Base-by-base conservation (phyloP, 2,329 filamentous ascomycete species). In the Aureobasidium leucospermi region DNA sequence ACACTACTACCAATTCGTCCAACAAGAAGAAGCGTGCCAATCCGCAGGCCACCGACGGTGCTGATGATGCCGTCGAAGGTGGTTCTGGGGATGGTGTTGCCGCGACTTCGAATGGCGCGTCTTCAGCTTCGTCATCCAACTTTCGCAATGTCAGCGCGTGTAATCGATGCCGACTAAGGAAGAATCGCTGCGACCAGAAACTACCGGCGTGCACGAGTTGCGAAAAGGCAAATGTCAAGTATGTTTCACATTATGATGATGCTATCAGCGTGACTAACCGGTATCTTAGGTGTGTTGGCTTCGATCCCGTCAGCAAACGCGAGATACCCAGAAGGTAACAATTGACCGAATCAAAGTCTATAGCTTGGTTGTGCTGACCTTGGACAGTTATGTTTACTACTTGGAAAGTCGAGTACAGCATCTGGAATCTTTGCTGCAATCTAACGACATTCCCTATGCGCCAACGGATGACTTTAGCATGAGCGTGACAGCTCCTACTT, bases 271-370 rank as follows among this genome's bases (percentile, higher is more conserved):
- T n/a, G 41, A 29, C 52, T 56, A 46, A 56, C 15, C 16, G 6
- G 8, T 36, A 23, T 23, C 7, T 15, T 8, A 59, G 58, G 32
- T 97, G 94, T 72, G 90, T 96, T 53, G 93, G 93, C 63, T 96
- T 96, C 73, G 93, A 97, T 71, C 92, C 93, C 36, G 96, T 96
- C 69, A 96, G 90, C 28, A 96, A 96, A 79, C 86, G 89, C 70
- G 91, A 96, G 75, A 96, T 97, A 61, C 93, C 93, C 52, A 84
- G 92, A 74, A 86, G 83, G 78, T 79, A 5, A 46, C 29, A 66
- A 10, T n/a, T 28, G 16, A 28, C 23, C 9, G 28, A 3, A 6
- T 42, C 13, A 13, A n/a, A 16, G 11, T 2, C 11, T 2, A 23
- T 23, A 23, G 4, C 8, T 31, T 16, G 13, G 15, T 9, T 46